Conservation (phyloP, 139 green algal species). For the Chlorella sp. region DNA sequence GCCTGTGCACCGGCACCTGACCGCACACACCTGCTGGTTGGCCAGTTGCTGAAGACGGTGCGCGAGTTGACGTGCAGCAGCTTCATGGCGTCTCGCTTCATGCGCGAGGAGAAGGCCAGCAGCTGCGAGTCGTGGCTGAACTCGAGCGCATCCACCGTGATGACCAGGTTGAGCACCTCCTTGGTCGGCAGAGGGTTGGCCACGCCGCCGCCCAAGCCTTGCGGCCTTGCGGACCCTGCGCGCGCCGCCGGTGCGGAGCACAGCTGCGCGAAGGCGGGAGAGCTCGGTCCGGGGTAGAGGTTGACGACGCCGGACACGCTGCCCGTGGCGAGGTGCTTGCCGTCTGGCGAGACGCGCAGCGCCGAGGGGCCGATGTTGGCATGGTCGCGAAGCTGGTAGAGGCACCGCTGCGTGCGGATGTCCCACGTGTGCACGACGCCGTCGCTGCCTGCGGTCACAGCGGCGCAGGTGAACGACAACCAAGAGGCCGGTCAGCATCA, state of each 20-base stretch:
- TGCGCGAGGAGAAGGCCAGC: slow-evolving; percentile 70
- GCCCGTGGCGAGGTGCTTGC: slow-evolving; percentile 59
- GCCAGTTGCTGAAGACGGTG: slow-evolving; percentile 93
- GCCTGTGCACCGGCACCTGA: no score
- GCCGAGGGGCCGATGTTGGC: slow-evolving; percentile 40
- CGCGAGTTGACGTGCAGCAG: slow-evolving; percentile 78
- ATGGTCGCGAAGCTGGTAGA: slow-evolving; percentile 63
- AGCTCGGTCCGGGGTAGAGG: slow-evolving; percentile 53
- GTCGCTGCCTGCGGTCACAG: slow-evolving; percentile 61
- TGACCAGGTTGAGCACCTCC: slow-evolving; percentile 84
- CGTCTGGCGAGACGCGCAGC: slow-evolving; percentile 56
- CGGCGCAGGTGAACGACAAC: no score
- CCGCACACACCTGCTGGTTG: slow-evolving; percentile 48
- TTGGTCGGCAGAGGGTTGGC: neutral
- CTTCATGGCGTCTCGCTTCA: slow-evolving; percentile 82
- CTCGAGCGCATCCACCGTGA: slow-evolving; percentile 66
- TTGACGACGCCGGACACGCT: slow-evolving; percentile 79
- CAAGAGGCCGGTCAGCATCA: no score
- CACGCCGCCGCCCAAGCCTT: slow-evolving; percentile 1
- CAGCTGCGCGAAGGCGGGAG: neutral
- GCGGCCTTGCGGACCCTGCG: neutral
- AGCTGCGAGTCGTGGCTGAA: slow-evolving; percentile 81
- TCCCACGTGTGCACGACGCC: slow-evolving; percentile 90
- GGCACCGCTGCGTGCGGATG: slow-evolving; percentile 76
- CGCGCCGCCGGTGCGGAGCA: neutral